A percentile compares a stretch with the other conserved stretches of the same genome.
Evolutionary conservation across 805 yeast species (phyloP).

Genomic region (Maudiozyma bulderi): DNA sequence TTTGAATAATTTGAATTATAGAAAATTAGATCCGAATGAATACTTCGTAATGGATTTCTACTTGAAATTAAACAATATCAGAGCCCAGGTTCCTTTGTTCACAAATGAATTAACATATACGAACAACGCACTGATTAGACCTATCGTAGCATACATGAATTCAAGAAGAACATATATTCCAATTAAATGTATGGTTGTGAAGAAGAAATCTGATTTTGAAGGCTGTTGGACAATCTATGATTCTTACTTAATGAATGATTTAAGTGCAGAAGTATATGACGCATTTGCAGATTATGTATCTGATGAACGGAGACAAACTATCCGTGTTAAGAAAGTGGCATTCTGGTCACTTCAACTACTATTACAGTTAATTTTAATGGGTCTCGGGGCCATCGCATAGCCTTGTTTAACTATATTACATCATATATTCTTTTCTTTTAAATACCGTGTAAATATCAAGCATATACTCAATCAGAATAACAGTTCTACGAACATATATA

Average conservation of each 20-base stretch:
- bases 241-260: constrained; percentile 80
- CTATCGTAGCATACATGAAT: constrained; percentile 92
- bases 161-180: constrained; percentile 85
- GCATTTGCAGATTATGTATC: constrained; percentile 82
- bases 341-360: constrained; percentile 87
- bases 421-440: not conserved
- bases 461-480: too few species aligned
- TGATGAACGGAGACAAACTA: constrained; percentile 68
- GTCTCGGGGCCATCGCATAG: constrained; percentile 63
- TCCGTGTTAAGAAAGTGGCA: constrained; percentile 73
- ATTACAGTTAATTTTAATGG: constrained; percentile 72
- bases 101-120: constrained; percentile 82
- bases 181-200: constrained; percentile 70
- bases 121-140: constrained; percentile 84
- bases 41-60: constrained; percentile 72
- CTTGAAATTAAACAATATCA: constrained; percentile 70
- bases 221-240: constrained; percentile 97
- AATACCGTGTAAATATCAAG: not conserved
- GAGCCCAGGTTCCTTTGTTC: constrained; percentile 83
- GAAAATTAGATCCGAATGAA: constrained; percentile 29
- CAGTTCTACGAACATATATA: too few species aligned
- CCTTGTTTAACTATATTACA: not conserved
- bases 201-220: constrained; percentile 72
- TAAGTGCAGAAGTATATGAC: constrained; percentile 81
- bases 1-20: constrained; percentile 11